Evolutionary conservation across 352 stramenopile species (phyloP).

Genomic region (Phytophthora sansomeana): DNA sequence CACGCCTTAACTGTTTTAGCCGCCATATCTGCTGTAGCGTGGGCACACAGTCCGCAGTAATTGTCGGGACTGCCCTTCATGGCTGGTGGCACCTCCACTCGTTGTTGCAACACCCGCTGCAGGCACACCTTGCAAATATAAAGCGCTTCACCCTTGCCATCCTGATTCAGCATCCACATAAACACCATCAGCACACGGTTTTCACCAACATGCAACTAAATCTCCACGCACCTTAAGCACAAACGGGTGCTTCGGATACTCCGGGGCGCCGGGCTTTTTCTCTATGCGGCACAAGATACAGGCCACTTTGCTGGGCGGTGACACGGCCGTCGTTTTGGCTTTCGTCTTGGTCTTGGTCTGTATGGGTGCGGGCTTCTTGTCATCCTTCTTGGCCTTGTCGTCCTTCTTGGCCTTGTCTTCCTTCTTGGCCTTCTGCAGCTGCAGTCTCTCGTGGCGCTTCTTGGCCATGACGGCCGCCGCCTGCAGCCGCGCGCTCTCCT

Average conservation of each 20-base stretch:
- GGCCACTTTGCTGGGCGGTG: conserved; percentile 29
- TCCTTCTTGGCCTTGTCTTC: conserved; percentile 5
- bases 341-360: conserved; percentile 19
- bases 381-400: conserved; percentile 12
- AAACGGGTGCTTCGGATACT: conserved; percentile 71
- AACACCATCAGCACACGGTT: neutral
- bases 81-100: conserved; percentile 25
- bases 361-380: conserved; percentile 1
- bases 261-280: conserved; percentile 25
- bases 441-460: conserved; percentile 20
- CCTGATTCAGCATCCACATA: conserved; percentile 31
- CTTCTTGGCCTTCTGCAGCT: conserved; percentile 16
- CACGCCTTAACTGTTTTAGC: conserved; percentile 49
- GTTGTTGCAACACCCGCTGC: conserved; percentile 55
- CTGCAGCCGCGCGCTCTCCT: conserved; percentile 22
- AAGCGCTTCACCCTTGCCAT: conserved; percentile 56
- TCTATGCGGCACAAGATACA: conserved; percentile 63
- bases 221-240: conserved; percentile 66
- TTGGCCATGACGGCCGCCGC: conserved; percentile 19
- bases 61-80: conserved; percentile 26
- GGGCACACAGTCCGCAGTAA: conserved; percentile 61
- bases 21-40: conserved; percentile 33
- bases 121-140: conserved; percentile 76
- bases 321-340: conserved; percentile 10
- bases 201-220: neutral